Evolutionary conservation across 2,329 filamentous ascomycete genomes (phyloP).

Genomic region (Fusarium chaquense): DNA sequence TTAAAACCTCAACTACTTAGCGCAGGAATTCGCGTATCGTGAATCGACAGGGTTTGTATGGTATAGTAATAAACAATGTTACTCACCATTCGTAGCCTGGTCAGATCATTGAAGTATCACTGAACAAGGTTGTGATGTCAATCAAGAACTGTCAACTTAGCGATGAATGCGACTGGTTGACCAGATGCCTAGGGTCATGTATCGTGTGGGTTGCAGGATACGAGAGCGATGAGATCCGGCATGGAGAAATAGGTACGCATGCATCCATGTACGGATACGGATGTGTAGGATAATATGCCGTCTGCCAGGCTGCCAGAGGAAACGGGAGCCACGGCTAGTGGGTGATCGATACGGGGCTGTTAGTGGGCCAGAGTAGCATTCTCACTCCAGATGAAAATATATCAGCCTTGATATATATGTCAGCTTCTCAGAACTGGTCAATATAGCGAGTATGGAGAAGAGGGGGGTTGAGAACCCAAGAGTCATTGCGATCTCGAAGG

Average conservation of each 20-base stretch:
- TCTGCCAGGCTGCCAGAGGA: not conserved
- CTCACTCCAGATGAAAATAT: not conserved
- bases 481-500: not conserved
- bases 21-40: not conserved
- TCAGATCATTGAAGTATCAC: not conserved
- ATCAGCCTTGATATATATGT: not conserved
- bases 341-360: constrained; percentile 6
- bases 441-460: not conserved
- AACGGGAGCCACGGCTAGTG: constrained; percentile 27
- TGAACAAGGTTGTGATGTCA: not conserved
- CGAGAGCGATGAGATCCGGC: constrained; percentile 17
- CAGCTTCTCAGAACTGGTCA: not conserved
- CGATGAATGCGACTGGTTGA: constrained; percentile 28
- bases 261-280: not conserved
- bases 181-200: constrained; percentile 12
- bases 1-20: not conserved
- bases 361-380: constrained; percentile 3
- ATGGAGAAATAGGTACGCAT: constrained; percentile 7
- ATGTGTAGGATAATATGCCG: not conserved
- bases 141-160: constrained; percentile 20
- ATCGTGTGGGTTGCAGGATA: constrained; percentile 29
- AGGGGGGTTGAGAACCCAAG: not conserved
- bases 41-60: not conserved
- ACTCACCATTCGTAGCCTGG: not conserved
- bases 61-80: not conserved